Evolutionary conservation across 2,329 filamentous ascomycete genomes (phyloP), one percentile per base, ranked within the genome.

Genomic region (Penicillium decumbens): DNA sequence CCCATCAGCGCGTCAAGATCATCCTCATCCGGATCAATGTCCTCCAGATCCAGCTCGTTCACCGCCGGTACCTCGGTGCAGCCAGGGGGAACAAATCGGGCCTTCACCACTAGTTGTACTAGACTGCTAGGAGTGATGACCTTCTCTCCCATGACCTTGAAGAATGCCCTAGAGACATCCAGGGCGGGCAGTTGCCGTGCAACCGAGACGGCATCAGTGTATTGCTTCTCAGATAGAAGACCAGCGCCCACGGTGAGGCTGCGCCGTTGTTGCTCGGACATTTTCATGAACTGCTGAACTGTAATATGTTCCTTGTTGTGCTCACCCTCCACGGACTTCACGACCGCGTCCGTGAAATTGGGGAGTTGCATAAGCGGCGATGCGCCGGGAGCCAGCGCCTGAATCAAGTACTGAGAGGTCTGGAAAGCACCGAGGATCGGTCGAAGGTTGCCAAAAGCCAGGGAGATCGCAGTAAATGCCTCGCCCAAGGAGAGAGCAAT

Each of bases 71-170:
- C 77, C 45, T 87, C 78, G 23, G 81, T 80, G 57, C 82, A 85
- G 40, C 91, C 92, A 3, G 93, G 91, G 5, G 93, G 93, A 41
- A 97, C 84, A 65, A 97, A 87, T 48, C 93, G 89, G 28, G 88
- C 90, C 77, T 98, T 98, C 67, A 98, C 83, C 44, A 98, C 89
- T 27, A 98, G 85, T 54, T 91, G 92, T 20, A 97, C 92, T 32
- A 98, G 80, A 49, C 90, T 95, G 50, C 87, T 89, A 6, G 93
- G 91, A 28, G 92, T 95, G 65, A 98, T 89, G 69, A 86, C 87
- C 58, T 87, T 88, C 74, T 98, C 95, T 66, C 93, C 93, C 45
- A 89, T 85, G 40, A 98, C 95, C 78, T 98, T 98, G 83, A 98
- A 98, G 74, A 95, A 98, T 6, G 90, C 89, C 74, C 90, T 95